Evolutionary conservation across 345 rosid genomes (phyloP), one percentile per base, ranked within the genome.

Genomic region (Salix brachista): DNA sequence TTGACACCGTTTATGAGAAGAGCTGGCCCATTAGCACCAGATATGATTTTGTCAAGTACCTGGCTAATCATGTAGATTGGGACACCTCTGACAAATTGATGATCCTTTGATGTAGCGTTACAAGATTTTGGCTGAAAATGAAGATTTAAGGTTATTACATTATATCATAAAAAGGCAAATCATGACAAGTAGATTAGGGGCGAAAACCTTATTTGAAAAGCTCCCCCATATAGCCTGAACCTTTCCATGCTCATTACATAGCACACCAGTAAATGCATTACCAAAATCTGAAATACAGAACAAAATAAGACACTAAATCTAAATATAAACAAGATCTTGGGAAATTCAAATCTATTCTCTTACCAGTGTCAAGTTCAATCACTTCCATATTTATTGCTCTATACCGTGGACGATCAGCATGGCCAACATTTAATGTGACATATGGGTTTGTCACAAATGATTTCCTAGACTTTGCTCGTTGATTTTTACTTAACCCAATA

Each of bases 371-470:
- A 73, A 94, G 88, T 85, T 94, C 98, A 81, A 94, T 89, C 52
- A 92, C 95, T 88, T 94, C 97, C 91, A 89, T 94, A 86, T 92
- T 94, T 71, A 88, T 90, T 78, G 98, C 97, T 85, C 96, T 89
- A 78, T 92, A 91, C 68, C 92, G 89, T 39, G 94, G 98, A 86
- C 85, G 87, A 79, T 92, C 97, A 73, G 93, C 94, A 67, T 91
- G 91, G 69, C 88, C 84, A 75, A 91, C 88, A 84, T 85, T 88
- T 78, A 94, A 81, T 28, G 97, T 90, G 56, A 94, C 94, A 86
- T 90, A 89, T n/a, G 97, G 90, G 76, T 94, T 91, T 60, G 97
- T 94, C 30, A 94, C 95, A 78, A 85, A 82, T 56, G 98, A 92
- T 84, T 91, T 92, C 86, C 98, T 87, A 46, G 97, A 94, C 71